A percentile compares a stretch with the other conserved stretches of the same genome.
Conservation (phyloP, 2,329 filamentous ascomycete species). For the Trichoderma gracile region DNA sequence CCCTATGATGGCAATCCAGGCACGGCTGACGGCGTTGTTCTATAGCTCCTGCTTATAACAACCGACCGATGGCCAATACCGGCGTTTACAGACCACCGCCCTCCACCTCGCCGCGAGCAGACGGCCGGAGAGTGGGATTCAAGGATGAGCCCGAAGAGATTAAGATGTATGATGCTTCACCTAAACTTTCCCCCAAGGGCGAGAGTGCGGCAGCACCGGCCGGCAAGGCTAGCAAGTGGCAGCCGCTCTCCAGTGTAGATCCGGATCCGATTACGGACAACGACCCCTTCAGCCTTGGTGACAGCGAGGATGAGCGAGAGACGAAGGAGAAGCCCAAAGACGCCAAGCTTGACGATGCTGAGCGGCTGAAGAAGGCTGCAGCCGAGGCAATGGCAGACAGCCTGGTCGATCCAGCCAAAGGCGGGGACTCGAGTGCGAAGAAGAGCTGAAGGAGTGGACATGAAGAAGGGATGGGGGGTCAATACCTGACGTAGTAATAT, state of each 20-base stretch:
- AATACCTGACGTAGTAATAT: not conserved
- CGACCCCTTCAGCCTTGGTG: conserved; percentile 93
- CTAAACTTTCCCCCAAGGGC: conserved; percentile 56
- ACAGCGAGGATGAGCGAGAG: conserved; percentile 89
- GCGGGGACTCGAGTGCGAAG: conserved; percentile 37
- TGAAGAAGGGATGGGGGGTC: conserved; percentile 1
- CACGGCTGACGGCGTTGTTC: conserved; percentile 5
- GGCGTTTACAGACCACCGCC: conserved; percentile 74
- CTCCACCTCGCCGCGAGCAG: conserved; percentile 53
- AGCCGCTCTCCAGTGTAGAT: conserved; percentile 80
- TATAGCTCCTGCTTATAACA: conserved; percentile 39
- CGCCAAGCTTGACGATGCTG: conserved; percentile 57
- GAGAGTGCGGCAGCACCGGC: conserved; percentile 47
- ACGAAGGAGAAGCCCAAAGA: conserved; percentile 53
- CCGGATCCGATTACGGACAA: conserved; percentile 84
- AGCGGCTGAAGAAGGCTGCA: conserved; percentile 65
- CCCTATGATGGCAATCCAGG: not conserved
- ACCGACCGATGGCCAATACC: conserved; percentile 70
- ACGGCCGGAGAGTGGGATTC: conserved; percentile 58
- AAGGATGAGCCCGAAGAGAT: conserved; percentile 75
- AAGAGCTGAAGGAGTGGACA: conserved; percentile 35
- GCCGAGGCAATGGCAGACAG: conserved; percentile 61
- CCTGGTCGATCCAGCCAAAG: conserved; percentile 46
- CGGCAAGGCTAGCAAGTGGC: conserved; percentile 89
- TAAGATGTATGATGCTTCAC: conserved; percentile 67